Conservation (phyloP, 2,329 filamentous ascomycete species). For the Exserohilum rostratum region DNA sequence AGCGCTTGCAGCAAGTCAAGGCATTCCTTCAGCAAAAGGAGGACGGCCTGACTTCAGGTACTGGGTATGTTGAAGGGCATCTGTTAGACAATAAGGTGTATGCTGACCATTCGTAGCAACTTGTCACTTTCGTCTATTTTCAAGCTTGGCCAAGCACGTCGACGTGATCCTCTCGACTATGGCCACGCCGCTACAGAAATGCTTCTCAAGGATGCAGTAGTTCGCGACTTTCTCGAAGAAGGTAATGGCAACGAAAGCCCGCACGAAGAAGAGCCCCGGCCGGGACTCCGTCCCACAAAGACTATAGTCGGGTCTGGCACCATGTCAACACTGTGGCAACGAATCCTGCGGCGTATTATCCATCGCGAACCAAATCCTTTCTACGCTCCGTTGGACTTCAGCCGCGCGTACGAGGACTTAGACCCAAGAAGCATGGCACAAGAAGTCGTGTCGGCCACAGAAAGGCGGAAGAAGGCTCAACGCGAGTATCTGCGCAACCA, state of each 20-base stretch:
- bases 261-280: slow-evolving; percentile 39
- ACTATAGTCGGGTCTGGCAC: slow-evolving; percentile 62
- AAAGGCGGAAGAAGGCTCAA: slow-evolving; percentile 84
- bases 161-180: slow-evolving; percentile 86
- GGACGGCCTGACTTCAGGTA: slow-evolving; percentile 67
- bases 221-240: slow-evolving; percentile 91
- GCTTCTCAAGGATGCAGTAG: slow-evolving; percentile 94
- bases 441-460: slow-evolving; percentile 83
- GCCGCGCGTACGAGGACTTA: slow-evolving; percentile 74
- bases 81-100: not conserved
- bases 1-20: slow-evolving; percentile 93
- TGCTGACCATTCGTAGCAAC: slow-evolving; percentile 55
- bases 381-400: slow-evolving; percentile 79
- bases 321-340: slow-evolving; percentile 67
- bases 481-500: slow-evolving; percentile 86
- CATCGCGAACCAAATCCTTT: slow-evolving; percentile 90
- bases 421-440: slow-evolving; percentile 88
- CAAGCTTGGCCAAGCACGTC: slow-evolving; percentile 66
- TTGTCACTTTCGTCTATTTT: slow-evolving; percentile 72
- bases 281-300: slow-evolving; percentile 46
- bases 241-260: slow-evolving; percentile 49
- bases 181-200: slow-evolving; percentile 92
- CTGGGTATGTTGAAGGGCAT: slow-evolving; percentile 51
- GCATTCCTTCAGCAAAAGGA: slow-evolving; percentile 93
- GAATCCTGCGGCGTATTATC: slow-evolving; percentile 61